Conservation (phyloP, 345 rosid genomes). For the Salix suchowensis region DNA sequence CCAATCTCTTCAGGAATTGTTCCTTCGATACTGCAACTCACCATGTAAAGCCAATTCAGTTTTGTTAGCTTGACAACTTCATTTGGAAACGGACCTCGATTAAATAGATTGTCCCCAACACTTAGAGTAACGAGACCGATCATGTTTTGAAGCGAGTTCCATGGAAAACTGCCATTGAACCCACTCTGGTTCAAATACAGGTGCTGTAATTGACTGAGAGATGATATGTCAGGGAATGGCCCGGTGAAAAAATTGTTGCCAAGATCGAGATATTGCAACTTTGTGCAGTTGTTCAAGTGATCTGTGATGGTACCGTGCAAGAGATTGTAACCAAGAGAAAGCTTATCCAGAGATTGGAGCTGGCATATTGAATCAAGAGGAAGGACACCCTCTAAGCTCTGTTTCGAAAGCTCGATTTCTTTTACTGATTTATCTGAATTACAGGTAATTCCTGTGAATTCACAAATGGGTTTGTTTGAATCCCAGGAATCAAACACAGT, state of each 20-base stretch:
- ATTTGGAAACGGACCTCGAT: slow-evolving; percentile 41
- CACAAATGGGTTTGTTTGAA: slow-evolving; percentile 27
- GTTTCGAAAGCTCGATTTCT: slow-evolving; percentile 64
- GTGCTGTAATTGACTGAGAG: slow-evolving; percentile 43
- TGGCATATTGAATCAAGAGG: slow-evolving; percentile 54
- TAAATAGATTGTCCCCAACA: slow-evolving; percentile 60
- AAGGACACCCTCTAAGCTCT: slow-evolving; percentile 38
- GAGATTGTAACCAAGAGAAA: slow-evolving; percentile 63
- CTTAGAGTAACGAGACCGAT: slow-evolving; percentile 48
- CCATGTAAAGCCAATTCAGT: slow-evolving; percentile 54
- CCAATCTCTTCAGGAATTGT: slow-evolving; percentile 59
- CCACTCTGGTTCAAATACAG: slow-evolving; percentile 58
- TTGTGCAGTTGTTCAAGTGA: slow-evolving; percentile 48
- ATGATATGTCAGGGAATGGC: slow-evolving; percentile 52
- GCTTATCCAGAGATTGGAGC: slow-evolving; percentile 51
- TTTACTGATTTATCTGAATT: slow-evolving; percentile 36
- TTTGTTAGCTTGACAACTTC: slow-evolving; percentile 44
- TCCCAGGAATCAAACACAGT: slow-evolving; percentile 51
- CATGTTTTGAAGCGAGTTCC: slow-evolving; percentile 57
- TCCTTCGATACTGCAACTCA: slow-evolving; percentile 62
- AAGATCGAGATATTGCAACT: slow-evolving; percentile 58
- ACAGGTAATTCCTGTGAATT: slow-evolving; percentile 66
- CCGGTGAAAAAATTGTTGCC: slow-evolving; percentile 69
- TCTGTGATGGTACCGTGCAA: slow-evolving; percentile 36
- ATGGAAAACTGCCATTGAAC: slow-evolving; percentile 62